phyloP scores from a whole-genome alignment of 192 early-diverging fungal genomes.

The Entomortierella lignicola region DNA sequence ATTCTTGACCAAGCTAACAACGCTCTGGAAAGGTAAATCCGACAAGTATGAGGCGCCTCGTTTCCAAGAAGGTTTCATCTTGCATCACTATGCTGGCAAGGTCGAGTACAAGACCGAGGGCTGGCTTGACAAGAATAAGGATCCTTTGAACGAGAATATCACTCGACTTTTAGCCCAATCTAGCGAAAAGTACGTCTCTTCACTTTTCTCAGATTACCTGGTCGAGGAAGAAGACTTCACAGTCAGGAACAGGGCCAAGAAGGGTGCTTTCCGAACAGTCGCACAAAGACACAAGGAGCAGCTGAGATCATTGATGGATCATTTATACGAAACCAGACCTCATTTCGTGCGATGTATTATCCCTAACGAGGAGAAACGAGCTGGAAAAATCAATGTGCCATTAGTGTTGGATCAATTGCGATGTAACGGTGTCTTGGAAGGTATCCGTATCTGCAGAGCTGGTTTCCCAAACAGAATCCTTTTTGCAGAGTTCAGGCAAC shows the following conservation, averaged over 20 bases:
- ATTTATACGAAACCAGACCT: constrained; percentile 90
- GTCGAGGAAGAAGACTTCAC: constrained; percentile 65
- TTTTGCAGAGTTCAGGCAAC: constrained; percentile 93
- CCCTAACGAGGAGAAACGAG: constrained; percentile 91
- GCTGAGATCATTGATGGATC: constrained; percentile 88
- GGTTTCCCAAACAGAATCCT: constrained; percentile 94
- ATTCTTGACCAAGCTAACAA: constrained; percentile 92
- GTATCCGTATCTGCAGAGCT: constrained; percentile 94
- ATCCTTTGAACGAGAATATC: constrained; percentile 95
- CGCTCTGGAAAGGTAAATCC: constrained; percentile 88
- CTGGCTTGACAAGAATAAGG: constrained; percentile 99
- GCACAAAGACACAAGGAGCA: constrained; percentile 96
- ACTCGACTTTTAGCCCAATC: constrained; percentile 88
- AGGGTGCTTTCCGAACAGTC: constrained; percentile 93
- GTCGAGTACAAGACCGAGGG: constrained; percentile 92
- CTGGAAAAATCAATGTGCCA: constrained; percentile 84
- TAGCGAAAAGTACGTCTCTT: constrained; percentile 79
- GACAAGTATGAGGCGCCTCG: constrained; percentile 89
- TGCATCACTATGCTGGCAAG: constrained; percentile 95
- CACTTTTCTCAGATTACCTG: constrained; percentile 85
- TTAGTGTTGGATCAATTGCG: constrained; percentile 93
- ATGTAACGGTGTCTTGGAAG: constrained; percentile 98
- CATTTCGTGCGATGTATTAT: constrained; percentile 99
- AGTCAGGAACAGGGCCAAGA: constrained; percentile 69
- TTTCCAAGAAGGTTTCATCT: constrained; percentile 89